Evolutionary conservation across 345 rosid species (phyloP).

Genomic region (Syzygium jambos): DNA sequence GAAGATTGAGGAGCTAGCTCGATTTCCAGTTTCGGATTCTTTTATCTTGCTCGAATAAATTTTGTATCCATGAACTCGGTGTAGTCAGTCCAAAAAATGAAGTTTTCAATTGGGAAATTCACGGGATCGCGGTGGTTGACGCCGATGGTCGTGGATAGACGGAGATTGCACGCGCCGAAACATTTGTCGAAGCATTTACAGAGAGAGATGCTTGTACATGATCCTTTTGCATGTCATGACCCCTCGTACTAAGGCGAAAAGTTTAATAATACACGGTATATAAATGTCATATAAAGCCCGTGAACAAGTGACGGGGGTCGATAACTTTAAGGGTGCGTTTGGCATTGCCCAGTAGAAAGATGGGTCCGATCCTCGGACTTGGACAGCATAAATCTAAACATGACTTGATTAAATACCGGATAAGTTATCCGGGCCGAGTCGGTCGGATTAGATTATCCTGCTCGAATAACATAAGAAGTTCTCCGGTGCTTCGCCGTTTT

Average conservation of each 20-base stretch:
- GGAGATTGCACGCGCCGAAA: no score
- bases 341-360: no score
- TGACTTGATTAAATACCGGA: neutral
- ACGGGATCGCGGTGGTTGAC: neutral
- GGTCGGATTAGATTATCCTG: neutral
- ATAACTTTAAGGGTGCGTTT: no score
- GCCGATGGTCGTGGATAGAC: neutral
- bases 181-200: neutral
- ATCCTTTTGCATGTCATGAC: neutral
- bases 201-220: neutral
- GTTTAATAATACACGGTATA: no score
- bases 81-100: neutral
- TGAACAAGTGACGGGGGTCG: no score
- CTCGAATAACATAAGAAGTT: neutral
- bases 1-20: neutral
- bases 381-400: neutral
- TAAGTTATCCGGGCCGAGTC: rapidly evolving
- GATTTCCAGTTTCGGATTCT: neutral
- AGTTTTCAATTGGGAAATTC: neutral
- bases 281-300: no score
- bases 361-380: neutral
- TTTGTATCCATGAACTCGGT: neutral
- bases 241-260: neutral
- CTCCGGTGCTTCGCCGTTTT: no score
- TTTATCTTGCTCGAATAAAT: neutral